Conservation (phyloP, 768 basidiomycete species). For the Russula abietina region DNA sequence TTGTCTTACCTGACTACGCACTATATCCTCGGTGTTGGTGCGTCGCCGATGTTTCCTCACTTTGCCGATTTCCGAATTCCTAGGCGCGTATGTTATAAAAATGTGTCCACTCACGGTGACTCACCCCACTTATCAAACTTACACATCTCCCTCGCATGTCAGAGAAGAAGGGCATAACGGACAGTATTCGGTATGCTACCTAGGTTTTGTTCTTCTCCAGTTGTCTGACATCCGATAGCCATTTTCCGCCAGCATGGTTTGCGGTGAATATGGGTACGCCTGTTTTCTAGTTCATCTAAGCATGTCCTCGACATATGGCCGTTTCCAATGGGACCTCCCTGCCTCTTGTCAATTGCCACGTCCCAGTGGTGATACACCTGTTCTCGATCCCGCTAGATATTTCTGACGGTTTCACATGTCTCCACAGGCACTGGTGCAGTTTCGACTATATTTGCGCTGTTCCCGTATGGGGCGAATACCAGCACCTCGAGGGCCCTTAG, state of each 20-base stretch:
- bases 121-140: background rate
- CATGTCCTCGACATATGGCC: background rate
- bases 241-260: constrained; percentile 54
- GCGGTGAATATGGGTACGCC: constrained; percentile 47
- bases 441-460: constrained; percentile 49
- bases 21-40: too few relatives aligned
- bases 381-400: background rate
- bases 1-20: background rate
- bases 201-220: background rate
- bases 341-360: background rate
- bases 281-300: background rate
- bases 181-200: constrained; percentile 34
- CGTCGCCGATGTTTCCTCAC: background rate
- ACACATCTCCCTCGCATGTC: background rate
- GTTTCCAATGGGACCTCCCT: too few relatives aligned
- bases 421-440: constrained; percentile 44
- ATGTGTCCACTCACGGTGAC: too few relatives aligned
- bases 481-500: constrained; percentile 38
- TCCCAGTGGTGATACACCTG: background rate
- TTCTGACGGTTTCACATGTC: background rate
- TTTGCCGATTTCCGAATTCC: constrained; percentile 14
- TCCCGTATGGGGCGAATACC: constrained; percentile 48
- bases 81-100: background rate
- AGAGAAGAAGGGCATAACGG: constrained; percentile 31
- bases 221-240: constrained; percentile 28